Conservation (phyloP, 495 filamentous ascomycete genomes). For the Neurospora intermedia region DNA sequence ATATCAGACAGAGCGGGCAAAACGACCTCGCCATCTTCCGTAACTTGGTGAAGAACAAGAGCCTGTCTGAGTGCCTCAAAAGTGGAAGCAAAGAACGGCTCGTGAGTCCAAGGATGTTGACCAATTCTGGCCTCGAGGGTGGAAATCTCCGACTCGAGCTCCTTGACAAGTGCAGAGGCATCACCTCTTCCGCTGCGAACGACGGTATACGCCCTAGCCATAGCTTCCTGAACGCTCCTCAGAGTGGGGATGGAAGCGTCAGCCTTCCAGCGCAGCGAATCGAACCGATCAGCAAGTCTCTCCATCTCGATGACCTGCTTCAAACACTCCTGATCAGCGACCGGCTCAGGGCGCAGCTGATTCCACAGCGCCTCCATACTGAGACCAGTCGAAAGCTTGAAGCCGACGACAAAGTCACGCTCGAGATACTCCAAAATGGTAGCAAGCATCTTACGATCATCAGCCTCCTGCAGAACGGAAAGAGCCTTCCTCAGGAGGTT, state of each 20-base stretch:
- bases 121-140: slow-evolving; percentile 40
- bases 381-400: slow-evolving; percentile 60
- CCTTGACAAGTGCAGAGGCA: slow-evolving; percentile 33
- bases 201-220: slow-evolving; percentile 39
- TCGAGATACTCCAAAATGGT: slow-evolving; percentile 23
- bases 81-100: slow-evolving; percentile 45
- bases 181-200: slow-evolving; percentile 35
- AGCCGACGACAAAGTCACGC: slow-evolving; percentile 35
- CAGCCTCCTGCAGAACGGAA: slow-evolving; percentile 8
- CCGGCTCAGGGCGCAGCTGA: slow-evolving; percentile 48
- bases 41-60: slow-evolving; percentile 32
- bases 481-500: slow-evolving; percentile 19
- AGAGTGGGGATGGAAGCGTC: slow-evolving; percentile 33
- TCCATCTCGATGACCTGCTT: slow-evolving; percentile 52
- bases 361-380: slow-evolving; percentile 83
- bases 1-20: slow-evolving; percentile 19
- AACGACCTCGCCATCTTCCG: slow-evolving; percentile 2
- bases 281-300: slow-evolving; percentile 62
- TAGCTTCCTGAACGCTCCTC: slow-evolving; percentile 36
- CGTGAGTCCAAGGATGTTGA: slow-evolving; percentile 27
- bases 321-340: slow-evolving; percentile 33
- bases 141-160: slow-evolving; percentile 46
- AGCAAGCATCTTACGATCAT: slow-evolving; percentile 19
- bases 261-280: slow-evolving; percentile 45
- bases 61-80: slow-evolving; percentile 62